Evolutionary conservation across 805 yeast genomes (phyloP).

Genomic region (Yarrowia deformans): DNA sequence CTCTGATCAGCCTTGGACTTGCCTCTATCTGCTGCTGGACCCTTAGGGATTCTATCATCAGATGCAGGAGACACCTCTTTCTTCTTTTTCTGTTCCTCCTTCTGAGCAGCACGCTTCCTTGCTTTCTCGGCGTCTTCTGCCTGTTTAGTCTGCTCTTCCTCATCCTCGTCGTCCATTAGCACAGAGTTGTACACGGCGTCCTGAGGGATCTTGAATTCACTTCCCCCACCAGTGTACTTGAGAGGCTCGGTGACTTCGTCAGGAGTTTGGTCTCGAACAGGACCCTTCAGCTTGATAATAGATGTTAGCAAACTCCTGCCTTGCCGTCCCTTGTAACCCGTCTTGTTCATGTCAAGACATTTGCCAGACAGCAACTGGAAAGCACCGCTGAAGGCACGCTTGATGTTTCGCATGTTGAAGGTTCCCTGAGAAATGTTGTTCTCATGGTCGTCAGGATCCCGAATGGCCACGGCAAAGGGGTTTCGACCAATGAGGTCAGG

Average conservation of each 20-base stretch:
- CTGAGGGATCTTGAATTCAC: slow-evolving; percentile 25
- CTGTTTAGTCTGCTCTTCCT: slow-evolving; percentile 13
- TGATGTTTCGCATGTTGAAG: slow-evolving; percentile 77
- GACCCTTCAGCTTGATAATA: slow-evolving; percentile 76
- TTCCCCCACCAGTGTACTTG: slow-evolving; percentile 19
- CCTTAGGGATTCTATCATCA: slow-evolving; percentile 4
- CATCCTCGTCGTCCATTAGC: slow-evolving; percentile 29
- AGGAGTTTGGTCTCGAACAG: slow-evolving; percentile 60
- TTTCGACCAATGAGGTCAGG: slow-evolving; percentile 60
- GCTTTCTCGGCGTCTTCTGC: slow-evolving; percentile 13
- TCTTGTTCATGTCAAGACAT: slow-evolving; percentile 73
- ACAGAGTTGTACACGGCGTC: slow-evolving; percentile 25
- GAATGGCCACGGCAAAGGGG: slow-evolving; percentile 73
- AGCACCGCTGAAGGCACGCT: slow-evolving; percentile 89
- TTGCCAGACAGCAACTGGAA: slow-evolving; percentile 75
- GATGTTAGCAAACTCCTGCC: slow-evolving; percentile 82
- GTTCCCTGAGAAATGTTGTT: slow-evolving; percentile 89
- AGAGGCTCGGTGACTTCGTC: slow-evolving; percentile 60
- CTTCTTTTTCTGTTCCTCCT: slow-evolving; percentile 1
- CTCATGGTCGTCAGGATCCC: slow-evolving; percentile 84
- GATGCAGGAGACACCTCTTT: slow-evolving; percentile 1
- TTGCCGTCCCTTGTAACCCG: slow-evolving; percentile 68
- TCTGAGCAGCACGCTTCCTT: not conserved
- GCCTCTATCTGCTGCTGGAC: slow-evolving; percentile 23
- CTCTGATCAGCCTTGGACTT: slow-evolving; percentile 1